Conservation (phyloP, 176 grass and related monocot species). For the Aegilops bicornis region DNA sequence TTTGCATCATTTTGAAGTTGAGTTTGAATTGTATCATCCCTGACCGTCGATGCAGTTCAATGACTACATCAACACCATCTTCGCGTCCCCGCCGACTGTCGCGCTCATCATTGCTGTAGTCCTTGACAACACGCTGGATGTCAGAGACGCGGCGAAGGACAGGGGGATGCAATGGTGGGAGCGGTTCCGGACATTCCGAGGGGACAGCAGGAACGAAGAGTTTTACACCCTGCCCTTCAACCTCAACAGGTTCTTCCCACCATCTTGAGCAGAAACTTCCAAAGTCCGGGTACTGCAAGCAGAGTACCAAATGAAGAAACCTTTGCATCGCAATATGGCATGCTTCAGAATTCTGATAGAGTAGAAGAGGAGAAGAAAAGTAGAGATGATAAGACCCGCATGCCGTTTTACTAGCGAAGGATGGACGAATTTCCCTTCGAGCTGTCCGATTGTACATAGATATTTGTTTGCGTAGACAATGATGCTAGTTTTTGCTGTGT, state of each 20-base stretch:
- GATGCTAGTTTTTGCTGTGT: not conserved
- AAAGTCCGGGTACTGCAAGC: not conserved
- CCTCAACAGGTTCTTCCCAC: slow-evolving; percentile 84
- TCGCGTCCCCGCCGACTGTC: slow-evolving; percentile 81
- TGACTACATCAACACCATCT: slow-evolving; percentile 88
- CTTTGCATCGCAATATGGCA: not conserved
- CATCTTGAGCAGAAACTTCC: slow-evolving; percentile 31
- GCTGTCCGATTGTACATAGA: slow-evolving; percentile 44
- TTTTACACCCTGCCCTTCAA: slow-evolving; percentile 97
- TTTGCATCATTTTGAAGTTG: not conserved
- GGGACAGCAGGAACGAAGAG: slow-evolving; percentile 83
- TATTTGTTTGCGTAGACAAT: not conserved
- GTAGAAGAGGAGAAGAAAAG: not conserved
- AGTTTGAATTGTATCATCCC: not conserved
- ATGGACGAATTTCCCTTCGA: not conserved
- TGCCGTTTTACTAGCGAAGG: not conserved
- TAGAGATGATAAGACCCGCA: not conserved
- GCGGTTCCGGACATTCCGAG: slow-evolving; percentile 74
- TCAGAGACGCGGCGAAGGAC: slow-evolving; percentile 62
- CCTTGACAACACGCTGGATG: slow-evolving; percentile 89
- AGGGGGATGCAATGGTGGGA: slow-evolving; percentile 95
- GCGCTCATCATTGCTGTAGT: slow-evolving; percentile 72
- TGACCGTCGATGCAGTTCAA: slow-evolving; percentile 73
- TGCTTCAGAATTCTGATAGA: slow-evolving; percentile 3
- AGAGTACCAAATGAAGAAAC: not conserved